These are phyloP conservation scores for Drechslerella dactyloides DNA, from an alignment of 2,329 filamentous ascomycete species.

Conservation along the genomic window DNA sequence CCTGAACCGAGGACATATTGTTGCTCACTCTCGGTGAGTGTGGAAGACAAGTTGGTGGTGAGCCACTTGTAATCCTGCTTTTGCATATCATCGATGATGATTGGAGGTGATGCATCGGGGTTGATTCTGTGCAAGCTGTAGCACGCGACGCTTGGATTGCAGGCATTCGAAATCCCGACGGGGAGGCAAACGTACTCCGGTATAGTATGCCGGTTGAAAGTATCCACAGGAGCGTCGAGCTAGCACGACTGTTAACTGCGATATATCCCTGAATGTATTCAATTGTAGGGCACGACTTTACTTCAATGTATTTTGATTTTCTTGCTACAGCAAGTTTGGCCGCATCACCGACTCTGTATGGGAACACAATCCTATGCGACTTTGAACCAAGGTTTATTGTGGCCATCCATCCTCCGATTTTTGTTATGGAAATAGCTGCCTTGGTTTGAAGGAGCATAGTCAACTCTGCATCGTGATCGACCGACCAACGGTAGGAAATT, in stretches of 20 bases:
- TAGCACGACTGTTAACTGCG: slow-evolving; percentile 5
- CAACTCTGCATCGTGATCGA: slow-evolving; percentile 11
- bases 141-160: background rate
- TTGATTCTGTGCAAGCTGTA: slow-evolving; percentile 31
- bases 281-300: background rate
- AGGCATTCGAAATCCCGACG: background rate
- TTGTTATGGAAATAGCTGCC: slow-evolving; percentile 7
- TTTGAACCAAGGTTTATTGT: slow-evolving; percentile 11
- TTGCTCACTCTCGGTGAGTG: no score
- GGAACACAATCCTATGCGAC: slow-evolving; percentile 16
- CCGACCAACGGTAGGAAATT: slow-evolving; percentile 20
- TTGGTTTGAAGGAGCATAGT: slow-evolving; percentile 16
- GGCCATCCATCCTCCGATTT: background rate
- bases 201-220: background rate
- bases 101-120: slow-evolving; percentile 36
- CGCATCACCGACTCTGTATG: slow-evolving; percentile 8
- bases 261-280: background rate
- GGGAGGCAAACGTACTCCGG: slow-evolving; percentile 17
- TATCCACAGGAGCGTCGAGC: slow-evolving; percentile 3
- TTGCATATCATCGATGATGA: slow-evolving; percentile 29
- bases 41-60: slow-evolving; percentile 28
- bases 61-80: slow-evolving; percentile 27
- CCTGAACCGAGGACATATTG: slow-evolving; percentile 50
- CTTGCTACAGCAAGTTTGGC: slow-evolving; percentile 20
- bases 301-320: slow-evolving; percentile 36